phyloP scores from a whole-genome alignment of 2,329 filamentous ascomycete genomes.

The Neoarthrinium moseri region DNA sequence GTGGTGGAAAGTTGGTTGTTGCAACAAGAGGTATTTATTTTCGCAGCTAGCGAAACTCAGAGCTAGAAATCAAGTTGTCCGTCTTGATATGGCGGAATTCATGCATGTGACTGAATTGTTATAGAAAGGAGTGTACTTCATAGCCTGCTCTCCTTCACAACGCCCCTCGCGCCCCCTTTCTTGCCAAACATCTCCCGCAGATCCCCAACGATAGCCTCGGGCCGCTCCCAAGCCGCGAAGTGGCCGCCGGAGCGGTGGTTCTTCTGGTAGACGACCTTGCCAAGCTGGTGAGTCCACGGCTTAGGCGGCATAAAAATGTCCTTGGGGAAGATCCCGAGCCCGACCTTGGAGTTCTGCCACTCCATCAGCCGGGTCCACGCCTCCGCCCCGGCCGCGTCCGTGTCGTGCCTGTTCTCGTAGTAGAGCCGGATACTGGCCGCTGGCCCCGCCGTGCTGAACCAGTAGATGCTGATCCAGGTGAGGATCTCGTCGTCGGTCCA shows the following conservation, averaged over 20 bases:
- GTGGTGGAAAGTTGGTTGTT: too few species aligned
- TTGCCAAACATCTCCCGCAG: slow-evolving; percentile 48
- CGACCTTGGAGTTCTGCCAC: slow-evolving; percentile 42
- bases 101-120: too few species aligned
- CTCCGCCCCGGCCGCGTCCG: slow-evolving; percentile 55
- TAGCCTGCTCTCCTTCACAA: slow-evolving; percentile 15
- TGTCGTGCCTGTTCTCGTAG: slow-evolving; percentile 62
- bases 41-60: too few species aligned
- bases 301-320: slow-evolving; percentile 47
- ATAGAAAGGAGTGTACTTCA: too few species aligned
- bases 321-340: slow-evolving; percentile 47
- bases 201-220: slow-evolving; percentile 42
- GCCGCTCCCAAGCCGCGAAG: slow-evolving; percentile 49
- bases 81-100: too few species aligned
- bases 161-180: slow-evolving; percentile 26
- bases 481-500: slow-evolving; percentile 77
- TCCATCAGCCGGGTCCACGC: slow-evolving; percentile 20
- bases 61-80: too few species aligned
- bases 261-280: slow-evolving; percentile 48
- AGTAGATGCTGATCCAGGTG: slow-evolving; percentile 73
- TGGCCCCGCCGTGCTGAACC: slow-evolving; percentile 66
- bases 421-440: slow-evolving; percentile 66
- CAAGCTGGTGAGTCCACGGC: slow-evolving; percentile 49
- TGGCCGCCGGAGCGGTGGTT: slow-evolving; percentile 41
- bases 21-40: too few species aligned